These are phyloP conservation scores for Pythium periplocum DNA, from an alignment of 352 stramenopile genomes.

Conservation along the genomic window DNA sequence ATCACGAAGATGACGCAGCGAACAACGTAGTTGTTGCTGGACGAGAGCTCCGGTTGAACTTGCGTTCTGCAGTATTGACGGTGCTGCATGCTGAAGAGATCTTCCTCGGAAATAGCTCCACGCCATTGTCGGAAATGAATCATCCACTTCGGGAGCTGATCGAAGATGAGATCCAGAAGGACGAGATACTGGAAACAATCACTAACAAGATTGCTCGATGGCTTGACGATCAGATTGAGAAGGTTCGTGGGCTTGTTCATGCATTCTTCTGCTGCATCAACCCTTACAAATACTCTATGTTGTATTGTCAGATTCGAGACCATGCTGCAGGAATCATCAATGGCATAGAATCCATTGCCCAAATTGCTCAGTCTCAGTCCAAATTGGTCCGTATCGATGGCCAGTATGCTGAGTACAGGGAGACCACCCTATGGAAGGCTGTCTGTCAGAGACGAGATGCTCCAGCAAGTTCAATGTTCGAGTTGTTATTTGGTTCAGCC, in stretches of 20 bases:
- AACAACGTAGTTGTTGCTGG: constrained; percentile 18
- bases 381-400: constrained; percentile 45
- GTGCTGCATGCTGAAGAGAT: constrained; percentile 51
- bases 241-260: no score
- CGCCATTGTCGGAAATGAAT: no score
- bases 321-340: constrained; percentile 41
- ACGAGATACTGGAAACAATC: no score
- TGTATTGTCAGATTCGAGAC: constrained; percentile 27
- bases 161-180: no score
- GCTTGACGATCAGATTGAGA: no score
- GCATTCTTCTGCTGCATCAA: no score
- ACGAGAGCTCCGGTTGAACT: constrained; percentile 38
- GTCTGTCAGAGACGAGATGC: constrained; percentile 5
- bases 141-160: no score
- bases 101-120: constrained; percentile 19
- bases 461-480: constrained; percentile 40
- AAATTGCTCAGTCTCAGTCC: constrained; percentile 49
- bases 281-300: no score
- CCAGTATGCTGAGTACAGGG: constrained; percentile 24
- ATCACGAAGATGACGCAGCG: constrained; percentile 7
- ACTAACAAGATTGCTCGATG: no score
- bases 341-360: constrained; percentile 48
- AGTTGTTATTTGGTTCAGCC: constrained; percentile 50
- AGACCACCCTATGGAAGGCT: constrained; percentile 32
- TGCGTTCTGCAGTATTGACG: constrained; percentile 55